phyloP scores from a whole-genome alignment of 495 filamentous ascomycete genomes.

The Xylona heveae region DNA sequence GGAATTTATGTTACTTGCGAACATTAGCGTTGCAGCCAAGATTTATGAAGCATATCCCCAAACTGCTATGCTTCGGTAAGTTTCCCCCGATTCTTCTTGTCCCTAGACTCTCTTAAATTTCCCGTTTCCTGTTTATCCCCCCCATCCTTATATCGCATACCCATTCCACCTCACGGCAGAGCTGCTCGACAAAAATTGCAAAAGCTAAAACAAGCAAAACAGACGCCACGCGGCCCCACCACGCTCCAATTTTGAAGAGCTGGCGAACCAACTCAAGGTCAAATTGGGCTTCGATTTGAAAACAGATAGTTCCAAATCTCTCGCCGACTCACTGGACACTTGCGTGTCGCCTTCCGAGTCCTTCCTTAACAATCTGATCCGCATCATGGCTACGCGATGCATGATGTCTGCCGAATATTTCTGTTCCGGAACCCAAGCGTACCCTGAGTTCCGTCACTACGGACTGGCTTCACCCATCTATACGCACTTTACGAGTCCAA shows the following conservation, averaged over 20 bases:
- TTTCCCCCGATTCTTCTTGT: background rate
- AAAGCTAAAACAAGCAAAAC: background rate
- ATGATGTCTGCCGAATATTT: slow-evolving; percentile 99
- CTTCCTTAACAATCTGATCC: slow-evolving; percentile 95
- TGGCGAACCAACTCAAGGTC: slow-evolving; percentile 69
- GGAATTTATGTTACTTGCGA: slow-evolving; percentile 98
- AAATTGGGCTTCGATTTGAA: slow-evolving; percentile 59
- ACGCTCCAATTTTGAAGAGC: slow-evolving; percentile 87
- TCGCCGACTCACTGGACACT: slow-evolving; percentile 73
- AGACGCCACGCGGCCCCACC: slow-evolving; percentile 77
- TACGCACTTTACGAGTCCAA: slow-evolving; percentile 95
- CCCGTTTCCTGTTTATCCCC: too few relatives aligned
- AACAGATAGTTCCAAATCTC: slow-evolving; percentile 66
- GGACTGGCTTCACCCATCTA: slow-evolving; percentile 91
- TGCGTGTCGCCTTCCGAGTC: slow-evolving; percentile 70
- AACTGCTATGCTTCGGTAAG: slow-evolving; percentile 51
- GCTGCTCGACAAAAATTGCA: too few relatives aligned
- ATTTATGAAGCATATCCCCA: slow-evolving; percentile 82
- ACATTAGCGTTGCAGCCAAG: slow-evolving; percentile 74
- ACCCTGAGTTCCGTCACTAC: slow-evolving; percentile 90
- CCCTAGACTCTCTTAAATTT: background rate
- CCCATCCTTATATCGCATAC: too few relatives aligned
- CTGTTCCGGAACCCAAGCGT: slow-evolving; percentile 74
- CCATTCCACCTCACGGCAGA: too few relatives aligned
- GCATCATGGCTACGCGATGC: slow-evolving; percentile 92